These are phyloP conservation scores for Penicillium maclennaniae DNA, from an alignment of 495 filamentous ascomycete genomes.

Conservation along the genomic window DNA sequence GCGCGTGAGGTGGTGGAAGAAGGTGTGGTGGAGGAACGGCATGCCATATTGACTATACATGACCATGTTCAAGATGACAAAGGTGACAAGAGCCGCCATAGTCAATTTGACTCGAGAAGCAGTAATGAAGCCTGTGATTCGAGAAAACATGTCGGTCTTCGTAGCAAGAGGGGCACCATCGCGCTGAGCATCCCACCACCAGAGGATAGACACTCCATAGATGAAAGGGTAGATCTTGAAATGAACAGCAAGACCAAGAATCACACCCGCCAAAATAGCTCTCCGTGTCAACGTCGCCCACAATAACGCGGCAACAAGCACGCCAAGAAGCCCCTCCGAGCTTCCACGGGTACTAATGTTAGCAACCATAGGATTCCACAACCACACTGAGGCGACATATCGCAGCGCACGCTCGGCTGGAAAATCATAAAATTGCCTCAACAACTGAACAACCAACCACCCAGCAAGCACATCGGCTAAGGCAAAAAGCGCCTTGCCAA, in stretches of 20 bases:
- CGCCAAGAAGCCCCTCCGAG: constrained; percentile 84
- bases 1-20: constrained; percentile 84
- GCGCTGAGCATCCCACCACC: constrained; percentile 72
- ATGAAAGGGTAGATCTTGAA: constrained; percentile 99
- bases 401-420: constrained; percentile 53
- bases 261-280: constrained; percentile 62
- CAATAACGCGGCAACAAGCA: constrained; percentile 73
- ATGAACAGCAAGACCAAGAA: constrained; percentile 83
- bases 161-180: constrained; percentile 13
- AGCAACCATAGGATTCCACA: constrained; percentile 97
- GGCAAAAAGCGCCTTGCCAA: constrained; percentile 86
- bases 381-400: constrained; percentile 75
- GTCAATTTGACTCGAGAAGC: constrained; percentile 56
- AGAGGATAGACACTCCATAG: constrained; percentile 80
- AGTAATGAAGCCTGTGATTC: constrained; percentile 55
- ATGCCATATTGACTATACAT: constrained; percentile 75
- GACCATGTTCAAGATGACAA: constrained; percentile 61
- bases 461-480: constrained; percentile 79
- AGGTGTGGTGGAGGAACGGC: constrained; percentile 84
- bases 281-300: constrained; percentile 67
- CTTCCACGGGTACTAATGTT: constrained; percentile 92
- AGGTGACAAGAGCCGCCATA: constrained; percentile 63
- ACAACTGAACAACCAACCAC: constrained; percentile 70
- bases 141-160: constrained; percentile 7
- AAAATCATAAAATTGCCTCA: constrained; percentile 47